Base-by-base conservation (phyloP, 2,329 filamentous ascomycete genomes). In the Diaporthe sp. region DNA sequence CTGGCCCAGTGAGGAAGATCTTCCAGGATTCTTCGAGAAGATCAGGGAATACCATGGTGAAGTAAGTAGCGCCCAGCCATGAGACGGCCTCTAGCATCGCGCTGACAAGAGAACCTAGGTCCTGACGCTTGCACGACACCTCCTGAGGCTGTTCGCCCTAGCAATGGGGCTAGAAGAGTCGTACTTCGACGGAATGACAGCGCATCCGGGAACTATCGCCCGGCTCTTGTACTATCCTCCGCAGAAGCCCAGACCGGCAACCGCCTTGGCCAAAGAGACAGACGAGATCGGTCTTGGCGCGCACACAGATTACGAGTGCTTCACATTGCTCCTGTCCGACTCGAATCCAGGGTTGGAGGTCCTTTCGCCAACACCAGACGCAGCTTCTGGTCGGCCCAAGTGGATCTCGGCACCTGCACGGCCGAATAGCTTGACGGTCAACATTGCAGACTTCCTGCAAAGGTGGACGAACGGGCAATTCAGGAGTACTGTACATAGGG, bases 141-240 rank as follows among this genome's bases (percentile, higher is more conserved):
- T 78, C 19, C 67, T 78, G 12, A 73, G 75, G 6, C 53, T 77
- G 2, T 73, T 79, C 71, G 78, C 78, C 3, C 65, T 79, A 10
- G 71, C 65, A 19, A 65, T 79, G 19, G 62, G 61, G 12, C 37
- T 79, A 12, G 67, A 73, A 49, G 78, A 79, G 57, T 46, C 62
- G 17, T 75, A 79, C 34, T 79, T 79, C 34, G 76, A 80, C 80
- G 82, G 75, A 73, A 82, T 78, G 81, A 83, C 71, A 78, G 82
- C 72, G 82, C 81, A 72, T 13, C 74, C 74, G 13, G 74, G 74
- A 12, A 67, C 55, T 2, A 74, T 76, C 28, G 19, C 53, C 17
- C 46, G 74, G 34, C 71, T 76, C 34, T 31, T 76, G 13, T 74
- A 74, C 71, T 76, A 76, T 55, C 74, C 74, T n/a, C 49, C 74